Evolutionary conservation across 2,329 filamentous ascomycete species (phyloP), one percentile per base, ranked within the genome.

Genomic region (Fusarium praegraminearum): DNA sequence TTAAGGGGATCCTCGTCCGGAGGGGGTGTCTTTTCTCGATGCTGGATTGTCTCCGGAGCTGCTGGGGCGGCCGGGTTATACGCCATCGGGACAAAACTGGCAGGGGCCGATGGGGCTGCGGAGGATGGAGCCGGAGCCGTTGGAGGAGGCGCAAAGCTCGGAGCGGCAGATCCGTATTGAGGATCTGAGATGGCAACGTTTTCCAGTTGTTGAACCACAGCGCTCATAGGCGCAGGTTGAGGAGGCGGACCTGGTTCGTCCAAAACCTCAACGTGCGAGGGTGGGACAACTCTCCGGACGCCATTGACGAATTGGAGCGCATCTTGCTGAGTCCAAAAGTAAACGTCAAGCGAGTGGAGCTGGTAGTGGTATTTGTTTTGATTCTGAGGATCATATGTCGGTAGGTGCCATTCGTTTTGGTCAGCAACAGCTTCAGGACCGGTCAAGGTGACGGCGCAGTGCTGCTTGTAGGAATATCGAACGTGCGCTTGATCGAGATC

Each of bases 31-130:
- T 94, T 94, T 78, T 94, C 92, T 49, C 92, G 86, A 77, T 92
- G 88, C 22, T 86, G 83, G 53, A 94, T 89, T 24, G 87, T 84
- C 77, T 94, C 92, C 1, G 92, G 91, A 0, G 91, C 91, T 1
- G 91, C 85, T 7, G 92, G 92, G 2, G 92, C 91, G 1, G 92
- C 92, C 5, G 92, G 92, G 76, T 94, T 94, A 76, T 94, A 94
- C 4, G 91, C 87, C 81, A 93, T 89, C 1, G 90, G 90, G 10
- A 80, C 83, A 71, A 89, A 90, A 72, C 75, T 84, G 35, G 81
- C 51, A 3, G 64, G 59, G 24, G 73, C 56, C 40, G 81, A 44
- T 18, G 59, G 43, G 16, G 71, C 57, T 45, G 76, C 54, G 26
- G 64, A 55, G 40, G 70, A 30, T 13, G 71, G 55, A 33, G 69